Conservation (phyloP, 169 alveolate genomes). For the Cyclospora cayetanensis region DNA sequence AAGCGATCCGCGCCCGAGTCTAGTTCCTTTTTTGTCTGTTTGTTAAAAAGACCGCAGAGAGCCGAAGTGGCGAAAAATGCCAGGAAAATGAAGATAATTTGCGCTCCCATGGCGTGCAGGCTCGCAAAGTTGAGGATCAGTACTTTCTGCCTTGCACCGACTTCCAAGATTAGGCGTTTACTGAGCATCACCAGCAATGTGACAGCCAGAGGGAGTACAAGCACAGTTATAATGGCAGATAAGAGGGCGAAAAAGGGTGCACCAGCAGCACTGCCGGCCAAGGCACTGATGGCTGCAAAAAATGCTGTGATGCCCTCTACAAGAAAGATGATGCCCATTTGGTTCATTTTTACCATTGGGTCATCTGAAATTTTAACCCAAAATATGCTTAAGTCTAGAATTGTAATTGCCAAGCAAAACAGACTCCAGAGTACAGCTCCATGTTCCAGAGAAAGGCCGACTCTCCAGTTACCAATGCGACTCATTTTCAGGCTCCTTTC, state of each 20-base stretch:
- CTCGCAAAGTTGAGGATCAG: background rate
- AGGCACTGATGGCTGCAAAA: background rate
- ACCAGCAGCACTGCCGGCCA: background rate
- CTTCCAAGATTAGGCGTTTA: background rate
- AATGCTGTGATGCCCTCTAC: slow-evolving; percentile 1
- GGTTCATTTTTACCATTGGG: background rate
- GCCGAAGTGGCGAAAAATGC: background rate
- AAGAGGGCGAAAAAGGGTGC: background rate
- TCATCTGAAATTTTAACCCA: slow-evolving; percentile 8
- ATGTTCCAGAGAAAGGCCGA: slow-evolving; percentile 34
- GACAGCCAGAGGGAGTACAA: background rate
- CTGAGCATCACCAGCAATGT: background rate
- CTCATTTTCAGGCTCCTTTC: slow-evolving; percentile 25
- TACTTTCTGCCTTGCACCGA: background rate
- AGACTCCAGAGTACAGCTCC: slow-evolving; percentile 16
- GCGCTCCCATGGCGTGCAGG: background rate
- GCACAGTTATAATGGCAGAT: background rate
- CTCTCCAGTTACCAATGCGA: slow-evolving; percentile 30
- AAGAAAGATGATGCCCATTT: background rate
- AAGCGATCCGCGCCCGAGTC: too few species aligned
- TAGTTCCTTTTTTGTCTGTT: background rate
- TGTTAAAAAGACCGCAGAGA: background rate
- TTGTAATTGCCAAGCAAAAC: slow-evolving; percentile 31
- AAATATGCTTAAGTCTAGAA: slow-evolving; percentile 4
- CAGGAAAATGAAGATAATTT: background rate